Conservation (phyloP, 179 eudicot genomes). For the Silene noctiflora region DNA sequence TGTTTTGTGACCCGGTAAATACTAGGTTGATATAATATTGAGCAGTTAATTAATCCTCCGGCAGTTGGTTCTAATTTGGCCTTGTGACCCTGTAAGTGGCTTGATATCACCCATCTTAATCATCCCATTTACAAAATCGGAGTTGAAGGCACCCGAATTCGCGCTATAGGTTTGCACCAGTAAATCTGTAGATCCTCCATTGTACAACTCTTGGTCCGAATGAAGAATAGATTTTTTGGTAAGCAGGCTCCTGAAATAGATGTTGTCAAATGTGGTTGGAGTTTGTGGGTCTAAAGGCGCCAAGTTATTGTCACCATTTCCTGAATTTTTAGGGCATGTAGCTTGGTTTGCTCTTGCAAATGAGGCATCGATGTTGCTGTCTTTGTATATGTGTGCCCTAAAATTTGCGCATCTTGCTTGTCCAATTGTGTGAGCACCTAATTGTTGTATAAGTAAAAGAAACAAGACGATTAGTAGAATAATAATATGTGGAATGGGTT, state of each 20-base stretch:
- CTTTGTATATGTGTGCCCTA: slow-evolving; percentile 48
- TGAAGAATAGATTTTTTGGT: slow-evolving; percentile 45
- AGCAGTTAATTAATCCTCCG: slow-evolving; percentile 38
- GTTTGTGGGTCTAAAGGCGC: slow-evolving; percentile 49
- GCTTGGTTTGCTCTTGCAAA: slow-evolving; percentile 44
- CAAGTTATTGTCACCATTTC: slow-evolving; percentile 49
- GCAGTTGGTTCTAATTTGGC: slow-evolving; percentile 69
- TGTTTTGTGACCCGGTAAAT: too few relatives aligned
- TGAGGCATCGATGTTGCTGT: slow-evolving; percentile 48
- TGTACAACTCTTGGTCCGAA: slow-evolving; percentile 59
- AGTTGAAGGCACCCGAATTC: slow-evolving; percentile 21
- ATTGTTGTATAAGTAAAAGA: not conserved
- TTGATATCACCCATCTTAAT: slow-evolving; percentile 68
- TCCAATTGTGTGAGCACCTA: slow-evolving; percentile 66
- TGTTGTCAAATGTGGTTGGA: slow-evolving; percentile 48
- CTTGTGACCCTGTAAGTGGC: slow-evolving; percentile 62
- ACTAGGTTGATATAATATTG: too few relatives aligned
- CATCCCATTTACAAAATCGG: slow-evolving; percentile 58
- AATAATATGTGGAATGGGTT: too few relatives aligned
- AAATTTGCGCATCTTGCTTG: slow-evolving; percentile 61
- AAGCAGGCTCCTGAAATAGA: slow-evolving; percentile 43
- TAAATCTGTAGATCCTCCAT: slow-evolving; percentile 50
- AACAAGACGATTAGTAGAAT: too few relatives aligned
- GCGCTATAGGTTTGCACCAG: slow-evolving; percentile 47
- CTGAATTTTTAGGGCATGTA: slow-evolving; percentile 43